Evolutionary conservation across 2,329 filamentous ascomycete species (phyloP), one percentile per base, ranked within the genome.

Genomic region (Aspergillus caelatus): DNA sequence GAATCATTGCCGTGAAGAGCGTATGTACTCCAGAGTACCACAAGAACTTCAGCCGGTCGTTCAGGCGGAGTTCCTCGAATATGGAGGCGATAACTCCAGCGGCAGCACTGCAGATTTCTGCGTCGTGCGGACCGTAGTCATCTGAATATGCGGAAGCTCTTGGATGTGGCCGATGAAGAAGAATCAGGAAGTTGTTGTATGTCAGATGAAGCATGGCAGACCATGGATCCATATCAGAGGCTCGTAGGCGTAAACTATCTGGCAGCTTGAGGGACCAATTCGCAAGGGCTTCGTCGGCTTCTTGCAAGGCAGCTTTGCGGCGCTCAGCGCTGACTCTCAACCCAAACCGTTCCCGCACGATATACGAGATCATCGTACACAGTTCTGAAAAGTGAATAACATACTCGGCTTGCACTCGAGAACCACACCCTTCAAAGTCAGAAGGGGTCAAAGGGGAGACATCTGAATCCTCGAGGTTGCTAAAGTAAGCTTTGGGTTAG

Each of bases 391-490:
- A 83, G 36, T 84, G 78, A 28, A 84, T 82, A 21, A 80, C 79
- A 62, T 77, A 82, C 28, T 82, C 79, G 12, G 75, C 67, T 67
- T 80, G 77, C 23, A 84, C 82, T 16, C 77, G 74, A 10, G 74
- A 62, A 3, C 81, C 80, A 62, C 80, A 81, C 14, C 80, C 82
- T 65, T 82, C 76, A 58, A 85, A 85, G 71, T 85, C 79, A 3
- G 76, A 76, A 12, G 71, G 70, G 5, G 77, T 78, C 36, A 85
- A 75, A 23, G 77, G 76, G 16, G 79, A 78, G 2, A 84, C 81
- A 69, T 86, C 83, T 14, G 79, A 84, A 61, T 86, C 84, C 53
- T 85, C 82, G 10, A 84, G 71, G 60, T 83, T 81, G 62, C 76
- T 80, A 54, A 16, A 39, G 28, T 21, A 2, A 36, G 26, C 19